A percentile compares a stretch with the other conserved stretches of the same genome.
Evolutionary conservation across 108 stramenopile genomes (phyloP).

Genomic region (Cyclostephanos invisitatus): DNA sequence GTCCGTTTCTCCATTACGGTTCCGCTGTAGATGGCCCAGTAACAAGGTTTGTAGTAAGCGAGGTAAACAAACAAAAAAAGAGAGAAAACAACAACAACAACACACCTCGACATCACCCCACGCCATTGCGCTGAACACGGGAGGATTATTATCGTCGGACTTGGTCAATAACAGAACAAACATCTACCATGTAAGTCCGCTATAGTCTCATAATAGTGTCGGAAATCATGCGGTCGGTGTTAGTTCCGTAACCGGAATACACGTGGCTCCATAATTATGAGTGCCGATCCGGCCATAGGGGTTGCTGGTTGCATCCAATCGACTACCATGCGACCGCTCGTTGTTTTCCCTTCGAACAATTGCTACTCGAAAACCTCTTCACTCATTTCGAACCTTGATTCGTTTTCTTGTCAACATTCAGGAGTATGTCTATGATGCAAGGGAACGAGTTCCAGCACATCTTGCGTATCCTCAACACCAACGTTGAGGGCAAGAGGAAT

Average conservation of each 20-base stretch:
- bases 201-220: background rate
- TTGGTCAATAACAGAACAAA: slow-evolving; percentile 38
- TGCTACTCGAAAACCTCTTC: background rate
- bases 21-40: background rate
- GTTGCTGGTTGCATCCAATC: background rate
- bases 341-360: background rate
- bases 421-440: slow-evolving; percentile 85
- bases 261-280: background rate
- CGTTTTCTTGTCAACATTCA: background rate
- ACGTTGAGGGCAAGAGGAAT: slow-evolving; percentile 99
- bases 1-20: background rate
- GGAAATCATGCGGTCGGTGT: background rate
- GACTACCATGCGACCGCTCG: background rate
- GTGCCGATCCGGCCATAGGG: background rate
- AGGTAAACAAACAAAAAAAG: background rate
- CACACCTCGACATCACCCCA: background rate
- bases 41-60: slow-evolving; percentile 1
- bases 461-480: slow-evolving; percentile 99
- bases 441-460: slow-evolving; percentile 99
- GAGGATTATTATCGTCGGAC: slow-evolving; percentile 13
- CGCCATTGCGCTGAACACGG: background rate
- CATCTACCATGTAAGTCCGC: slow-evolving; percentile 43
- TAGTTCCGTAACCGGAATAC: background rate
- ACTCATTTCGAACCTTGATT: background rate
- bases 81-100: background rate